These are phyloP conservation scores for Pyrenophora seminiperda DNA, from an alignment of 2,329 filamentous ascomycete genomes.

Conservation along the genomic window DNA sequence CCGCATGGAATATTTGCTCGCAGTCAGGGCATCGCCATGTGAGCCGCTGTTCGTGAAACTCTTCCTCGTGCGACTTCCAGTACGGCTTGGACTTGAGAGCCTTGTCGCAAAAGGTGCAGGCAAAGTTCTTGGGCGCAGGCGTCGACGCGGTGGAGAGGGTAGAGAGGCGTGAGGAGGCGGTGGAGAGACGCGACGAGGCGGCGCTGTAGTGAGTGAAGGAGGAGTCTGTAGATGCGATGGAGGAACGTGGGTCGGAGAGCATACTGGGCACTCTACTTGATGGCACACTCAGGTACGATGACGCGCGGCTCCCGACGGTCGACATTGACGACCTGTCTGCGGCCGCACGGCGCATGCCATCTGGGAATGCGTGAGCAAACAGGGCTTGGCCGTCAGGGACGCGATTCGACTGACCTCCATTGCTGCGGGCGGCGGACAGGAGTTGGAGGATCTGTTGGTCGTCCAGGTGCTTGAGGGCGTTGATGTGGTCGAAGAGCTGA, in stretches of 20 bases:
- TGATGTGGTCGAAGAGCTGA: conserved; percentile 48
- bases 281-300: conserved; percentile 46
- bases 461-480: conserved; percentile 48
- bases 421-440: conserved; percentile 43
- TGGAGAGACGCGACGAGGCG: conserved; percentile 45
- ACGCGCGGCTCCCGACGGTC: conserved; percentile 44
- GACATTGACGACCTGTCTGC: conserved; percentile 46
- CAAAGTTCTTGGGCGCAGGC: conserved; percentile 47
- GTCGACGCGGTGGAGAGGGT: conserved; percentile 43
- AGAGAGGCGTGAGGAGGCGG: conserved; percentile 46
- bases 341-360: conserved; percentile 43
- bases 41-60: conserved; percentile 71
- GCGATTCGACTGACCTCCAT: conserved; percentile 41
- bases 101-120: conserved; percentile 61
- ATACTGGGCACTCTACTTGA: conserved; percentile 48
- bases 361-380: conserved; percentile 33
- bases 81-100: conserved; percentile 71
- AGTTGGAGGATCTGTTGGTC: conserved; percentile 48
- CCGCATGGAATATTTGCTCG: conserved; percentile 70
- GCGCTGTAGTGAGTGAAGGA: conserved; percentile 47
- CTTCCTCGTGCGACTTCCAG: conserved; percentile 72
- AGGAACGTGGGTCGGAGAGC: conserved; percentile 45
- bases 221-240: conserved; percentile 47
- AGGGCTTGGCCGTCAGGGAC: conserved; percentile 11
- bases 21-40: conserved; percentile 72